Evolutionary conservation across 2,329 filamentous ascomycete species (phyloP), one percentile per base, ranked within the genome.

Genomic region (Zymoseptoria passerinii): DNA sequence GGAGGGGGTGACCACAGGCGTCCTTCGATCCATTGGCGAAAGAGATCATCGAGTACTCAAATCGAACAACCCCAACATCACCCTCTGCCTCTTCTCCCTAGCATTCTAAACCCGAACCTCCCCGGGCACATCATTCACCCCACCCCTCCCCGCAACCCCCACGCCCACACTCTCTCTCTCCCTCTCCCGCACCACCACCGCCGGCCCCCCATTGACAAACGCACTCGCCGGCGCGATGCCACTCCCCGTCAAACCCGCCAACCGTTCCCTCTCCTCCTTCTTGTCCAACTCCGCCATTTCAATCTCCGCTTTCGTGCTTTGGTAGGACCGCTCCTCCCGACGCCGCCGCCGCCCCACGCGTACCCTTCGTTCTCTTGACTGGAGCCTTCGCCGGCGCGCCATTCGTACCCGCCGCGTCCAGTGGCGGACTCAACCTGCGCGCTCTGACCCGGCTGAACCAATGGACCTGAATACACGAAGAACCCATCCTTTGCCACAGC

Each of bases 401-500:
- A 16, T 4, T 16, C 13, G 10, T 6, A 6, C 5, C 1, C 7
- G 50, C 60, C 13, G 64, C 56, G 18, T 60, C 61, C 68, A 16
- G 64, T 58, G 3, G 61, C 68, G 1, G 66, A 65, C 52, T 71
- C 69, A 48, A 71, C 63, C 20, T 67, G 65, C n/a, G 67, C 66
- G 23, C 62, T 92, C 75, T 95, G 88, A 20, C 87, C 89, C 74
- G 95, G 91, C 4, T 88, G 88, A 20, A 97, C 83, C 52, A 99
- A 78, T 8, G 92, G 92, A 3, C 94, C 94, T 61, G 90, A 95
- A 74, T 96, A 99, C 1, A 99, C 94, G 72, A 97, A 99, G 77
- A 97, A 99, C 1, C 94, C 94, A 71, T 97, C 94, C 66, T 92
- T 90, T 65, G 90, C 92, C 52, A 94, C 92, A 4, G 92, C 91